Conservation (phyloP, 1,284 basidiomycete species). For the Cryptococcus sp. region DNA sequence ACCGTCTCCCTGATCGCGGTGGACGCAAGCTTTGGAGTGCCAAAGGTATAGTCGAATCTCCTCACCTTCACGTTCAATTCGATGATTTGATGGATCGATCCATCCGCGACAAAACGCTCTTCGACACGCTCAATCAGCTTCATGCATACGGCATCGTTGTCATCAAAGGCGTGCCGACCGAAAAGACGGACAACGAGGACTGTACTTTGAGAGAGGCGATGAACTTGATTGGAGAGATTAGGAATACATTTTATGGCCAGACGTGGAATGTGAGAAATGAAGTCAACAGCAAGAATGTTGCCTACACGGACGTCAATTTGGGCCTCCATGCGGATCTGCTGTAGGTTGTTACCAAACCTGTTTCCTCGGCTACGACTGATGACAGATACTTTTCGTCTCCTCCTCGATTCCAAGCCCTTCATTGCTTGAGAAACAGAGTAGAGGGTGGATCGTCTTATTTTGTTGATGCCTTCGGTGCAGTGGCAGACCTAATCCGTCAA, state of each 20-base stretch:
- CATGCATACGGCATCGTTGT: slow-evolving; percentile 54
- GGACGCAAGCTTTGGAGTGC: background rate
- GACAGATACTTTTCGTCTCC: slow-evolving; percentile 75
- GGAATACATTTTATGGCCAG: slow-evolving; percentile 85
- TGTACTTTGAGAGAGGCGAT: slow-evolving; percentile 68
- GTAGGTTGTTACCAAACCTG: slow-evolving; percentile 47
- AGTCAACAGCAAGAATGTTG: slow-evolving; percentile 77
- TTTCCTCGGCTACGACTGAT: background rate
- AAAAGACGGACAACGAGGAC: slow-evolving; percentile 54
- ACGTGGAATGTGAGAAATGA: slow-evolving; percentile 86
- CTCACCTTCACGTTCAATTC: background rate
- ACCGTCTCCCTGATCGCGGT: background rate
- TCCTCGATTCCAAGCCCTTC: slow-evolving; percentile 85
- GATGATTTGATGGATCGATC: background rate
- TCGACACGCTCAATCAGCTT: slow-evolving; percentile 39
- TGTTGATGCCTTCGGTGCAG: slow-evolving; percentile 73
- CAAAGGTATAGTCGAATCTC: background rate
- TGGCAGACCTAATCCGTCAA: slow-evolving; percentile 57
- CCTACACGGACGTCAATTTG: slow-evolving; percentile 86
- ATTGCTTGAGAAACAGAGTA: slow-evolving; percentile 72
- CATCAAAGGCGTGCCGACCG: slow-evolving; percentile 57
- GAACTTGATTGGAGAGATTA: slow-evolving; percentile 65
- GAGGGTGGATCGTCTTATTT: slow-evolving; percentile 88
- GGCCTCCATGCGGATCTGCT: slow-evolving; percentile 89
- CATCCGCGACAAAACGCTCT: slow-evolving; percentile 8